A percentile compares a stretch with the other conserved stretches of the same genome.
Evolutionary conservation across 2,329 filamentous ascomycete genomes (phyloP).

Genomic region (Elsinoe perseae): DNA sequence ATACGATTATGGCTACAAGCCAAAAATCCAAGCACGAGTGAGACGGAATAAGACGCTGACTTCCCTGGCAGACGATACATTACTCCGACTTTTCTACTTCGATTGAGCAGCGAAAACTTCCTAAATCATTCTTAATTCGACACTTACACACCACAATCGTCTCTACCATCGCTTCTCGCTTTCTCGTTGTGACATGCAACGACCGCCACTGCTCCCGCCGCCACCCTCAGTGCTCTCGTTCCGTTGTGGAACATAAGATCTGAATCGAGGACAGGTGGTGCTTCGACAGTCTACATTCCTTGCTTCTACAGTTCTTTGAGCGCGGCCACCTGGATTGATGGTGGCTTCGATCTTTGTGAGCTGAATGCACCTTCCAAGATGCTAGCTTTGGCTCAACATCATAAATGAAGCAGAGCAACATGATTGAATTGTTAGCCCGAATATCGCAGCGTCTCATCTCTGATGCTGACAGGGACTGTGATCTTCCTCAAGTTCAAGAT

Average conservation of each 20-base stretch:
- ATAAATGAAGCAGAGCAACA: background rate
- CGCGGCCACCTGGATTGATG: background rate
- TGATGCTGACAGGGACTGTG: no score
- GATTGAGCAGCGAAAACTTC: no score
- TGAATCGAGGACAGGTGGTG: background rate
- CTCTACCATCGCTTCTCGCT: background rate
- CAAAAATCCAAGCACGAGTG: background rate
- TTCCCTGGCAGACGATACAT: no score
- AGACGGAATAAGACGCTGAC: no score
- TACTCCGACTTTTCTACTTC: no score
- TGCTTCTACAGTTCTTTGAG: background rate
- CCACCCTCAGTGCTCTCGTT: background rate
- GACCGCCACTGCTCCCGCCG: background rate
- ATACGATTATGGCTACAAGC: background rate
- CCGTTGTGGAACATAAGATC: background rate
- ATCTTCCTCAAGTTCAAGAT: no score
- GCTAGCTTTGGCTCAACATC: background rate
- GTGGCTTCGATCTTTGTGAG: background rate
- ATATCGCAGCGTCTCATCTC: no score
- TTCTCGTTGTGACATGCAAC: background rate
- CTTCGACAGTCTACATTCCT: background rate
- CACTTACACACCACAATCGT: background rate
- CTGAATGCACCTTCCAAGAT: background rate
- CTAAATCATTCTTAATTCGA: no score
- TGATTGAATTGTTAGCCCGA: background rate